Evolutionary conservation across 106 monocot genomes (phyloP).

Genomic region (Vanilla planifolia): DNA sequence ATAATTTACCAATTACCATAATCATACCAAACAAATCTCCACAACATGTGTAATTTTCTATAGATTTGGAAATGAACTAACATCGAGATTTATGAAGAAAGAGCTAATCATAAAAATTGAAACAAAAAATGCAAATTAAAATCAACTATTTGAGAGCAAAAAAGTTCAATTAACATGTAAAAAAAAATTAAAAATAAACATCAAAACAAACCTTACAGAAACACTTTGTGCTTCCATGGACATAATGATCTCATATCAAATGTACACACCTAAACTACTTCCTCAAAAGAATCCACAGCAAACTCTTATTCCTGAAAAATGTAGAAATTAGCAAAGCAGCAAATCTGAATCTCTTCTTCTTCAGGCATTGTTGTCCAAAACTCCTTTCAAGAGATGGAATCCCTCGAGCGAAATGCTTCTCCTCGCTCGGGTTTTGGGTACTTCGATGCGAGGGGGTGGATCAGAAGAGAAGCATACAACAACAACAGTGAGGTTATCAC

Average conservation of each 20-base stretch:
- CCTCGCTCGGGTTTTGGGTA: constrained; percentile 47
- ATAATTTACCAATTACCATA: too few relatives aligned
- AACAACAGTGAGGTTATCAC: constrained; percentile 38
- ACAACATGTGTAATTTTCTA: too few relatives aligned
- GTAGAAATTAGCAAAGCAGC: too few relatives aligned
- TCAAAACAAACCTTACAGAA: background rate
- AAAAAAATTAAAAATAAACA: too few relatives aligned
- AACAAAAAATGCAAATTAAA: too few relatives aligned
- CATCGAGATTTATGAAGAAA: too few relatives aligned
- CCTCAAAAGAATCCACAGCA: constrained; percentile 1
- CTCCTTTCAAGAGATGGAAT: constrained; percentile 49
- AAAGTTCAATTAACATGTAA: background rate
- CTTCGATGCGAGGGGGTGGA: constrained; percentile 48
- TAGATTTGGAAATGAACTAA: too few relatives aligned
- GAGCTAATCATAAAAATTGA: too few relatives aligned
- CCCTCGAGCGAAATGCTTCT: constrained; percentile 69
- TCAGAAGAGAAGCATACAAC: constrained; percentile 37
- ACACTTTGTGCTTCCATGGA: background rate
- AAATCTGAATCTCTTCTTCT: background rate
- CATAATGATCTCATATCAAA: constrained; percentile 29
- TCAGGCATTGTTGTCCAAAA: constrained; percentile 36
- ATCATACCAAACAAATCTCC: too few relatives aligned
- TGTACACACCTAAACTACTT: constrained; percentile 25
- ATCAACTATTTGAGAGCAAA: too few relatives aligned
- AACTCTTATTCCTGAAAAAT: background rate